phyloP scores from a whole-genome alignment of 2,329 filamentous ascomycete species.

The Aspergillus pseudoglaucus region DNA sequence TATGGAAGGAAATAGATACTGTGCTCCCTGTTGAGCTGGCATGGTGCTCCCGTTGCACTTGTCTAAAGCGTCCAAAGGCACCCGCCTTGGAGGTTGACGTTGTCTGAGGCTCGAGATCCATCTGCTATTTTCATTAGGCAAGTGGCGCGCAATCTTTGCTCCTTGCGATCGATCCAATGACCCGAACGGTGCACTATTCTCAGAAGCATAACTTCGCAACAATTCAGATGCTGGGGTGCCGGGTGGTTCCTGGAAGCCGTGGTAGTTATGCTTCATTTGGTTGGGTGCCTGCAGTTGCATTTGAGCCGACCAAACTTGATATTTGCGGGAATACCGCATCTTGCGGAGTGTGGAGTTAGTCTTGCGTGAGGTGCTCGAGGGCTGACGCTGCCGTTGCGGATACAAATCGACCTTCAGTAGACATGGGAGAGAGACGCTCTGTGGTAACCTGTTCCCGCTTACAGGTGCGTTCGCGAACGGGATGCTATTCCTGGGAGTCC shows the following conservation, averaged over 20 bases:
- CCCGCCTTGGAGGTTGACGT: neutral
- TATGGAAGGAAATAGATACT: neutral
- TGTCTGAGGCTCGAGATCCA: neutral
- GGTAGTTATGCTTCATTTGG: slow-evolving; percentile 8
- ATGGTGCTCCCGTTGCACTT: neutral
- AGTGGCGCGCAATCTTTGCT: neutral
- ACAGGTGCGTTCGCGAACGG: too few species aligned
- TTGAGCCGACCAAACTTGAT: slow-evolving; percentile 31
- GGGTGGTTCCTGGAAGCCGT: slow-evolving; percentile 24
- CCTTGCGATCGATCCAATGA: neutral
- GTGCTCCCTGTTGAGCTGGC: neutral
- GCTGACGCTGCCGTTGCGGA: neutral
- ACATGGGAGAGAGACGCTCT: slow-evolving; percentile 14
- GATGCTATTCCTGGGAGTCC: too few species aligned
- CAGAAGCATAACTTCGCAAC: slow-evolving; percentile 16
- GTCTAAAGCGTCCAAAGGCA: too few species aligned
- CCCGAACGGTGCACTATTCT: slow-evolving; percentile 2
- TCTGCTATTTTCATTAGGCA: neutral
- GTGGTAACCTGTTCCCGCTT: too few species aligned
- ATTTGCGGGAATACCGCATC: slow-evolving; percentile 16
- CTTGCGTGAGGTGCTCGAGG: neutral
- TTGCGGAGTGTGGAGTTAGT: neutral
- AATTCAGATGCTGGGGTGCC: slow-evolving; percentile 29
- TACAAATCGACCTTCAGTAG: slow-evolving; percentile 1
- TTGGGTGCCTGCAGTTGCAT: slow-evolving; percentile 27